Evolutionary conservation across 805 yeast genomes (phyloP), one percentile per base, ranked within the genome.

Genomic region (Dipodascus albidus): DNA sequence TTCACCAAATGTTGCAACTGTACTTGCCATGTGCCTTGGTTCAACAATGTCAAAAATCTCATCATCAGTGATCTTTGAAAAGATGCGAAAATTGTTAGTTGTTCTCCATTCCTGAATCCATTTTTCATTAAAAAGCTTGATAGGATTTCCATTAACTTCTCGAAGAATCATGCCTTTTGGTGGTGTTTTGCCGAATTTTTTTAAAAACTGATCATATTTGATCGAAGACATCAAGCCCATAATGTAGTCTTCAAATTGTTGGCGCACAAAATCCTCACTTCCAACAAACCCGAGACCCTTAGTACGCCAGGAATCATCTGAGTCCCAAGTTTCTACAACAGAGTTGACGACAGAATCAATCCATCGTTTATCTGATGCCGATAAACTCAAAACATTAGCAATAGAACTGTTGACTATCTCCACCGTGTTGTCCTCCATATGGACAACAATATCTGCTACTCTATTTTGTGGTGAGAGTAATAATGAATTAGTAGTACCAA

Each of bases 401-500:
- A 81, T 62, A 1, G 62, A 58, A 9, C 68, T 62, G 55, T 76
- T 66, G 2, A 80, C 49, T 31, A 82, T 69, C 52, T 80, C 83
- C 11, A 79, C 68, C 1, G 73, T 60, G 17, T 64, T 64, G 2
- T 64, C 59, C 41, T 62, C 65, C 49, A 63, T 38, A 38, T 38
- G 80, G 0, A 91, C 80, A 47, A 89, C 67, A 3, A 90, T 61
- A 63, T 91, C 96, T 47, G 87, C 81, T n/a, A 38, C 44, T 14
- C 20, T 4, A 51, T 74, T 77, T 1, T 70, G 63, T 57, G 82
- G 87, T 61, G 83, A 83, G 48, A 85, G 70, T 48, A 93, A 72
- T 41, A 93, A 71, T 44, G 90, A 81, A 68, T 93, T 93, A 3
- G 97, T 89, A 44, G 93, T 83, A 0, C 99, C 99, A 50, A 87